Conservation (phyloP, 169 alveolate genomes). For the Eimeria necatrix region DNA sequence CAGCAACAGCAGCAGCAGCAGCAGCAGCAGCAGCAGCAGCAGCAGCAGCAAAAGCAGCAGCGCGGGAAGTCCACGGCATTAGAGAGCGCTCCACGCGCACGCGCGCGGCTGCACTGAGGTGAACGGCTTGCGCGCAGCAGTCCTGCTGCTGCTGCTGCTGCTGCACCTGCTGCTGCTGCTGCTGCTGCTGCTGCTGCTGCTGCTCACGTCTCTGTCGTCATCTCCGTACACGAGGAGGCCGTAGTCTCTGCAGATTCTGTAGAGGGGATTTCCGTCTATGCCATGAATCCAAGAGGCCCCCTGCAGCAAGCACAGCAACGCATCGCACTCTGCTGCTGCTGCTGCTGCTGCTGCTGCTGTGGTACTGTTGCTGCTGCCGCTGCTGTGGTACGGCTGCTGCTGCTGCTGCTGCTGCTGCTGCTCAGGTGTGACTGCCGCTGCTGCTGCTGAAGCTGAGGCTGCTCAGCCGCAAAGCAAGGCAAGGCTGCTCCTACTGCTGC, state of each 20-base stretch:
- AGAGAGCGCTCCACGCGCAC: too few relatives aligned
- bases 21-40: not conserved
- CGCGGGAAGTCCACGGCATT: too few relatives aligned
- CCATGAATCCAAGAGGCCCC: constrained; percentile 79
- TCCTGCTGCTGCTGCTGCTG: too few relatives aligned
- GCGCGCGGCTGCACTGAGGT: too few relatives aligned
- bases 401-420: too few relatives aligned
- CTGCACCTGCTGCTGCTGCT: not conserved
- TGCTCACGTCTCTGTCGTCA: not conserved
- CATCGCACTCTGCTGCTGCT: not conserved
- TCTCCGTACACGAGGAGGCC: constrained; percentile 52
- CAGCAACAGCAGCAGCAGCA: not conserved
- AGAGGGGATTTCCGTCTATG: constrained; percentile 68
- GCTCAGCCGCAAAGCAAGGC: not conserved
- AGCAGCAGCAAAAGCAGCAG: not conserved
- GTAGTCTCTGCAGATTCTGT: constrained; percentile 24
- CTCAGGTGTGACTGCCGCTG: too few relatives aligned
- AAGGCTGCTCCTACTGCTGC: not conserved
- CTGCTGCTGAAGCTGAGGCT: not conserved
- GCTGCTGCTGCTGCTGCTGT: not conserved
- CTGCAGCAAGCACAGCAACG: not conserved
- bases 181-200: constrained; percentile 34
- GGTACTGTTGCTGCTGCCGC: too few relatives aligned
- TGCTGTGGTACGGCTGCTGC: too few relatives aligned
- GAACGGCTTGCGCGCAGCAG: too few relatives aligned